These are phyloP conservation scores for Lentinula sp. DNA, from an alignment of 768 basidiomycete genomes.

Conservation along the genomic window DNA sequence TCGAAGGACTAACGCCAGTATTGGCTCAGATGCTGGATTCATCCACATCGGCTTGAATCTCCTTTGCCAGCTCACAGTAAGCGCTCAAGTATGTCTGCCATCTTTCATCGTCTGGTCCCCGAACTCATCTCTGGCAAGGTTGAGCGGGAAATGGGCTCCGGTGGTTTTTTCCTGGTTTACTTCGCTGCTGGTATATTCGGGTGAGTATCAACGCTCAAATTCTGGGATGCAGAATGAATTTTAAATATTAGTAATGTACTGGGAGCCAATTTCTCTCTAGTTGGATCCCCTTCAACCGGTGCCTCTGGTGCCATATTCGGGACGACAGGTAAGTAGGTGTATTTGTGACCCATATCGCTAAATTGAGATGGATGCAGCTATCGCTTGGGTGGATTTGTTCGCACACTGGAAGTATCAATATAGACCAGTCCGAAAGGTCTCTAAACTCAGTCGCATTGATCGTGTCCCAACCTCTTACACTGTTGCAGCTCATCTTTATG, in stretches of 20 bases:
- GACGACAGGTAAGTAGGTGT: conserved; percentile 57
- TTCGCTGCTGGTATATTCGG: conserved; percentile 92
- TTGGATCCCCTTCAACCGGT: conserved; percentile 84
- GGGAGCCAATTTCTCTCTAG: conserved; percentile 89
- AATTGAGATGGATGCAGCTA: conserved; percentile 24
- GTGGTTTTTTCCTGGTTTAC: conserved; percentile 81
- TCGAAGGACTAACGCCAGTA: background rate
- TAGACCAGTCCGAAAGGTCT: conserved; percentile 72
- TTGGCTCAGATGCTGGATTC: conserved; percentile 65
- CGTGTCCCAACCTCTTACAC: background rate
- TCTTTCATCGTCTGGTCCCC: background rate
- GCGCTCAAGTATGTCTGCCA: conserved; percentile 52
- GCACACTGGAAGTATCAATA: conserved; percentile 91
- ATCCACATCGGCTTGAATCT: conserved; percentile 90
- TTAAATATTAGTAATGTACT: conserved; percentile 58
- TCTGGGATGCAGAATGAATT: background rate
- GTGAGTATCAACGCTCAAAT: conserved; percentile 25
- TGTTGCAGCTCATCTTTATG: conserved; percentile 69
- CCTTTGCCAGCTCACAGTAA: conserved; percentile 77
- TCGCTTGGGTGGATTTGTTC: conserved; percentile 83
- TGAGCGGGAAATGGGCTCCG: conserved; percentile 88
- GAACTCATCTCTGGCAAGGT: conserved; percentile 39
- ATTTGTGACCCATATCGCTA: background rate
- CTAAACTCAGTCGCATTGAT: background rate
- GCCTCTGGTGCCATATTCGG: conserved; percentile 94